Percentiles rank a stretch among this genome's conserved stretches.
These are phyloP conservation scores for Penicillium decumbens DNA, from an alignment of 2,329 filamentous ascomycete genomes.

Conservation along the genomic window DNA sequence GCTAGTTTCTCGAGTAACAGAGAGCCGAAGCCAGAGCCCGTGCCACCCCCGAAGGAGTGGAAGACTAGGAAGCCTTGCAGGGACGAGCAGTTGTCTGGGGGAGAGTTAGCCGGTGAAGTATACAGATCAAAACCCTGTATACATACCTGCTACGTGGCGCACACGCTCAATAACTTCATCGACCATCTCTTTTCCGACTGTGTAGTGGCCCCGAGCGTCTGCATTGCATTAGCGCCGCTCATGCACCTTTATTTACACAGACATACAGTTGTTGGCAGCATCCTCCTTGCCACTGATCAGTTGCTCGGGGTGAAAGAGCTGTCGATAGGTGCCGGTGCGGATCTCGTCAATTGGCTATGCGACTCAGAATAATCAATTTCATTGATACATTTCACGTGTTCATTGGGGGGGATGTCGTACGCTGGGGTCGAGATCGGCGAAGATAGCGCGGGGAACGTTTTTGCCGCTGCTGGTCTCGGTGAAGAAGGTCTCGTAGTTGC, in stretches of 20 bases:
- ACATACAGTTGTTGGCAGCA: conserved; percentile 90
- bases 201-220: conserved; percentile 96
- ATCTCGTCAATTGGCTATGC: conserved; percentile 74
- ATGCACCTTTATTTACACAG: neutral
- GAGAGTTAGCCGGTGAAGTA: neutral
- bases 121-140: neutral
- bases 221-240: neutral
- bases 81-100: conserved; percentile 77
- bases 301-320: conserved; percentile 96
- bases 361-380: neutral
- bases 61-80: conserved; percentile 99
- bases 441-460: conserved; percentile 98
- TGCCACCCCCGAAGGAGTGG: conserved; percentile 99
- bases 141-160: conserved; percentile 71
- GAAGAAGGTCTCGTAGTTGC: conserved; percentile 63
- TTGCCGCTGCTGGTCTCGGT: conserved; percentile 60
- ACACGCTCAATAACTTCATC: conserved; percentile 97
- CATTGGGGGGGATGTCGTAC: conserved; percentile 45
- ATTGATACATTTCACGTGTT: neutral
- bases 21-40: conserved; percentile 96
- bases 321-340: conserved; percentile 92
- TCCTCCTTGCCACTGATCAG: conserved; percentile 99
- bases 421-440: conserved; percentile 99
- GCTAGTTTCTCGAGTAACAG: conserved; percentile 98
- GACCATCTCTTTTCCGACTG: conserved; percentile 98